Evolutionary conservation across 2,329 filamentous ascomycete species (phyloP), one percentile per base, ranked within the genome.

Genomic region (Aspergillus fructus): DNA sequence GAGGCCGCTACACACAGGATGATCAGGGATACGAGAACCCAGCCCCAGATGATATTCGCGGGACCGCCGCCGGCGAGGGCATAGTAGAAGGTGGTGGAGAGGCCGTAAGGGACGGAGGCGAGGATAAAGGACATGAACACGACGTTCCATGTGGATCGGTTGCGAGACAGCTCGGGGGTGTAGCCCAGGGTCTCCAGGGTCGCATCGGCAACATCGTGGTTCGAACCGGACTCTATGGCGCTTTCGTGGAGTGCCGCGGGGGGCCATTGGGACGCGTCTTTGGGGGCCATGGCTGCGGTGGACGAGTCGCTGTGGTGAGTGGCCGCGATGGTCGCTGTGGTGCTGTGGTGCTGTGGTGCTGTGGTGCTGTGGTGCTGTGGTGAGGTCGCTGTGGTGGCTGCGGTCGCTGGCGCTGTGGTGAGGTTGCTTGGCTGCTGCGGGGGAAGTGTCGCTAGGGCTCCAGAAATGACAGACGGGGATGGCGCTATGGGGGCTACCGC

Each of bases 1-100:
- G 85, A 88, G 33, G 85, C 83, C 49, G 86, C 86, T 62, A 89
- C 87, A 59, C 78, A 79, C 57, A 85, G 76, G 15, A 84, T 87
- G 62, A 89, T 84, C 41, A 88, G 70, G 5, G 84, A 86, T 37
- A 89, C 82, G 34, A 88, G 72, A 2, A 89, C 81, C 86, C 83
- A 90, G 43, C 88, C 88, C 81, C 85, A 90, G 62, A 90, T 75
- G 43, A 90, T 81, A 23, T 86, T 89, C 12, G 90, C 87, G 41
- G 81, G 81, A 69, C 89, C 85, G 24, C 88, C 88, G 70, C 90
- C 86, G 23, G 82, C 82, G 24, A 90, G 78, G 24, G 85, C 85
- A 68, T 89, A 87, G 73, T 84, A 85, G 59, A 90, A 78, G 1
- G 87, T 90, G 12, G 88, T 89, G 23, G 80, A 84, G 30, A 89